A percentile compares a stretch with the other conserved stretches of the same genome.
These are phyloP conservation scores for Aspergillus fumigatiaffinis DNA, from an alignment of 2,329 filamentous ascomycete species.

Conservation along the genomic window DNA sequence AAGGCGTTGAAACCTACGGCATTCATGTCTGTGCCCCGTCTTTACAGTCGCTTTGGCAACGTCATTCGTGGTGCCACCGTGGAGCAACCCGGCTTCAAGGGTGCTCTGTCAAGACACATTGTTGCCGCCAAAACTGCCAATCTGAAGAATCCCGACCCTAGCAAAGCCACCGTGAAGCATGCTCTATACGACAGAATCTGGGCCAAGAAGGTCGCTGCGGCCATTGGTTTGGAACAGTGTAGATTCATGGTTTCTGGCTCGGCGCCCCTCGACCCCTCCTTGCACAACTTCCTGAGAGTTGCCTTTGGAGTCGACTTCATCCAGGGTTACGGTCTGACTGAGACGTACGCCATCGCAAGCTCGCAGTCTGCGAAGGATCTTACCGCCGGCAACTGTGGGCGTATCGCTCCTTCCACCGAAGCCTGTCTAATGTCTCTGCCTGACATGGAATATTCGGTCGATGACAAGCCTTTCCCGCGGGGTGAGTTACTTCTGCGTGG, in stretches of 20 bases:
- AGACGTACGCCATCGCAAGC: slow-evolving; percentile 76
- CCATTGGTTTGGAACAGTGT: slow-evolving; percentile 72
- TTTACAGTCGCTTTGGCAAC: slow-evolving; percentile 86
- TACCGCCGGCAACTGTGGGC: slow-evolving; percentile 75
- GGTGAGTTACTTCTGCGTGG: slow-evolving; percentile 86
- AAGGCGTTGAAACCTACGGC: slow-evolving; percentile 78
- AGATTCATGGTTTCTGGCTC: slow-evolving; percentile 79
- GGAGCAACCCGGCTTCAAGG: slow-evolving; percentile 73
- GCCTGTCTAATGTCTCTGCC: slow-evolving; percentile 80
- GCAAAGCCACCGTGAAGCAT: slow-evolving; percentile 64
- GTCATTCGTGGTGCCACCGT: slow-evolving; percentile 77
- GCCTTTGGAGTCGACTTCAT: slow-evolving; percentile 73
- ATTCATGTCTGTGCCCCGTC: slow-evolving; percentile 83
- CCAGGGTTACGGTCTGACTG: slow-evolving; percentile 92
- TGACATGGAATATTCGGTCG: slow-evolving; percentile 86
- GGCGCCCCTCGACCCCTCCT: slow-evolving; percentile 80
- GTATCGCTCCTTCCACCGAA: slow-evolving; percentile 64
- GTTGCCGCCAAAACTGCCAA: slow-evolving; percentile 75
- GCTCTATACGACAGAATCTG: slow-evolving; percentile 65
- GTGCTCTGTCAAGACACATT: slow-evolving; percentile 73
- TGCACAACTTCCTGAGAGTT: slow-evolving; percentile 84
- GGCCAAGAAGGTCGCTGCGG: slow-evolving; percentile 80
- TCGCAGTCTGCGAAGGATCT: slow-evolving; percentile 70
- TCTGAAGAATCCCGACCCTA: slow-evolving; percentile 64
- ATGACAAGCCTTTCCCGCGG: slow-evolving; percentile 83